Percentiles rank a stretch among this genome's conserved stretches.
phyloP scores from a whole-genome alignment of 2,329 filamentous ascomycete genomes.

The Aspergillus ustus region DNA sequence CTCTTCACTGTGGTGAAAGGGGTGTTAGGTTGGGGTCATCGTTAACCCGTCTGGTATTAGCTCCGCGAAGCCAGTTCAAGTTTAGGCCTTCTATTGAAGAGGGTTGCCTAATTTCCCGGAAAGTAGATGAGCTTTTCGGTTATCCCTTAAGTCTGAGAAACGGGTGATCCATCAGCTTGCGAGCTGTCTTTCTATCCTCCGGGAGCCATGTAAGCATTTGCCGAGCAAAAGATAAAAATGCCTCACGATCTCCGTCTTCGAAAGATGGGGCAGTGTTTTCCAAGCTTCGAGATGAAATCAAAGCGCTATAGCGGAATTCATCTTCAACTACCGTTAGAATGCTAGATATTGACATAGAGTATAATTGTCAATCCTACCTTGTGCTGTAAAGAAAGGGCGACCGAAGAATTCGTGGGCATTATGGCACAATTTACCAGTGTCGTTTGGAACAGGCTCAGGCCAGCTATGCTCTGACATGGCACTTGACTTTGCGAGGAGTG shows the following conservation, averaged over 20 bases:
- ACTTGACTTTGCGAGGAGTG: slow-evolving; percentile 30
- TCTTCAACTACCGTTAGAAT: slow-evolving; percentile 26
- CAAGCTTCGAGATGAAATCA: too few species aligned
- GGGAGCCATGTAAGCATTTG: slow-evolving; percentile 43
- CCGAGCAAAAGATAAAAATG: slow-evolving; percentile 39
- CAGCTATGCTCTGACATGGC: slow-evolving; percentile 21
- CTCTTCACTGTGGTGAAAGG: too few species aligned
- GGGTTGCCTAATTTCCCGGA: too few species aligned
- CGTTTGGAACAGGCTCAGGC: slow-evolving; percentile 22
- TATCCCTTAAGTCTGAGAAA: slow-evolving; percentile 31
- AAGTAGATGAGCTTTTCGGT: too few species aligned
- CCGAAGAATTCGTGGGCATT: slow-evolving; percentile 27
- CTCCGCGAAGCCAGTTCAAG: too few species aligned
- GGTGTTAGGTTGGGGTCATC: too few species aligned
- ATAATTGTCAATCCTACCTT: slow-evolving; percentile 23
- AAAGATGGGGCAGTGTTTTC: too few species aligned
- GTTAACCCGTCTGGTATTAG: too few species aligned
- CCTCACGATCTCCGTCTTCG: slow-evolving; percentile 35
- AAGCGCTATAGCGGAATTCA: slow-evolving; percentile 27
- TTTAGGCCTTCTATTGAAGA: too few species aligned
- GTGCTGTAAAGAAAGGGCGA: slow-evolving; percentile 32
- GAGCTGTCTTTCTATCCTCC: slow-evolving; percentile 41
- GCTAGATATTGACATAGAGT: slow-evolving; percentile 3
- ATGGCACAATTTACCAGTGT: slow-evolving; percentile 21
- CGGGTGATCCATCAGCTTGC: slow-evolving; percentile 41